Evolutionary conservation across 1,139 yeast species (phyloP).

Genomic region (Kodamaea arcana): DNA sequence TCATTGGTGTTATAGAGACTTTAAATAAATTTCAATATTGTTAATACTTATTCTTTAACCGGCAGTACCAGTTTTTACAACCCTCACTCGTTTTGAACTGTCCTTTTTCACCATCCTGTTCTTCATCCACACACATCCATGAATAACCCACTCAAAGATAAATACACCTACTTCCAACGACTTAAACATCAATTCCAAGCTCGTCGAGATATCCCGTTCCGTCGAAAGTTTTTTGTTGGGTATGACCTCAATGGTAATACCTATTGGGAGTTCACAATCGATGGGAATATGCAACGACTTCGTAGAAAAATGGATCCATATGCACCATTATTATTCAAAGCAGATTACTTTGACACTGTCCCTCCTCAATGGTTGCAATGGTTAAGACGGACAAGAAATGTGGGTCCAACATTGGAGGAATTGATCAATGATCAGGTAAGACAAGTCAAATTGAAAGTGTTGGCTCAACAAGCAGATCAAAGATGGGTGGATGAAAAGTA

Average conservation of each 20-base stretch:
- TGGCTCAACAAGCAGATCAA: slow-evolving; percentile 59
- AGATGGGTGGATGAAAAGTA: slow-evolving; percentile 49
- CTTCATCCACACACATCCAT: too few relatives aligned
- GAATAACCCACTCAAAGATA: slow-evolving; percentile 26
- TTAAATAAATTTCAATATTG: too few relatives aligned
- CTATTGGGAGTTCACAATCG: slow-evolving; percentile 72
- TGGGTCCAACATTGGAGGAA: slow-evolving; percentile 61
- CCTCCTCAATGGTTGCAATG: slow-evolving; percentile 83
- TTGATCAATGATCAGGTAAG: slow-evolving; percentile 55
- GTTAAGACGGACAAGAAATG: slow-evolving; percentile 61
- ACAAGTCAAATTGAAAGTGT: slow-evolving; percentile 48
- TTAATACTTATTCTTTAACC: too few relatives aligned
- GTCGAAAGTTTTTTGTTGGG: slow-evolving; percentile 56
- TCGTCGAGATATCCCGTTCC: slow-evolving; percentile 60
- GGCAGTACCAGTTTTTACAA: too few relatives aligned
- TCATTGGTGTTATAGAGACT: too few relatives aligned
- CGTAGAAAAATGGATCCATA: slow-evolving; percentile 51
- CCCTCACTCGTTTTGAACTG: too few relatives aligned
- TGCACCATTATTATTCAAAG: slow-evolving; percentile 36
- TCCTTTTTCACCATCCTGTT: too few relatives aligned
- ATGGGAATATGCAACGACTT: slow-evolving; percentile 43
- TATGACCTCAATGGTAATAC: slow-evolving; percentile 80
- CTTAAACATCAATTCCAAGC: slow-evolving; percentile 58
- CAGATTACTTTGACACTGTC: slow-evolving; percentile 46
- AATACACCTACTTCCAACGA: slow-evolving; percentile 40